phyloP scores from a whole-genome alignment of 1,284 basidiomycete species.

The Athelia sp. region DNA sequence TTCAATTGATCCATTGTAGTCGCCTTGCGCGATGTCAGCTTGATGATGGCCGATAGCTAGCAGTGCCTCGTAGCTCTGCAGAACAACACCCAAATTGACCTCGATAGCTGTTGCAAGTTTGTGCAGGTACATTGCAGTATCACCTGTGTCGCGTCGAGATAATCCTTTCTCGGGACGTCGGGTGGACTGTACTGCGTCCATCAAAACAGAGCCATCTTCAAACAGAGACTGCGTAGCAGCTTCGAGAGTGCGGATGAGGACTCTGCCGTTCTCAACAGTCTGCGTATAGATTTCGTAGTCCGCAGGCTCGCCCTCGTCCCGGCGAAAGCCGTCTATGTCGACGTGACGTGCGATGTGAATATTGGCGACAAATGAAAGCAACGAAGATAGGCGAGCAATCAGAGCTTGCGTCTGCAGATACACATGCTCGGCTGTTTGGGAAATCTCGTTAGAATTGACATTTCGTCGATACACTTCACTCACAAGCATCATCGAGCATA shows the following conservation, averaged over 20 bases:
- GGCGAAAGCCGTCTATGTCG: constrained; percentile 68
- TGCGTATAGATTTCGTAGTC: constrained; percentile 49
- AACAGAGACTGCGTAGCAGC: constrained; percentile 63
- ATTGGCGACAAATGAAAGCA: constrained; percentile 56
- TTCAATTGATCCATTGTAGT: constrained; percentile 68
- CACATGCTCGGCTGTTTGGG: constrained; percentile 31
- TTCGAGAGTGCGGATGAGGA: constrained; percentile 67
- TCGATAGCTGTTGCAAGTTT: constrained; percentile 43
- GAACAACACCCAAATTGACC: constrained; percentile 48
- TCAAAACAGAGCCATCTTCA: constrained; percentile 58
- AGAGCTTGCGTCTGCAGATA: constrained; percentile 40
- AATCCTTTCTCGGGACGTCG: constrained; percentile 31
- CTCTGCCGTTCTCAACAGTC: constrained; percentile 60
- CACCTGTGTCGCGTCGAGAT: constrained; percentile 29
- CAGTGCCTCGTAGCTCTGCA: constrained; percentile 57
- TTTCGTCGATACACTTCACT: too few species aligned
- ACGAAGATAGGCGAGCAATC: constrained; percentile 47
- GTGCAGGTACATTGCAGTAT: constrained; percentile 42
- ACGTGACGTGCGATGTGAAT: constrained; percentile 74
- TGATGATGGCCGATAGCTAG: constrained; percentile 65
- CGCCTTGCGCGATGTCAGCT: constrained; percentile 57
- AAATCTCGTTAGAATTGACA: neutral
- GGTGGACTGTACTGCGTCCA: constrained; percentile 52
- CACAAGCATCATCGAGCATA: neutral
- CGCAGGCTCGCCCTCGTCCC: constrained; percentile 34